Base-by-base conservation (phyloP, 1,139 yeast species). In the Zygosaccharomyces sapae region DNA sequence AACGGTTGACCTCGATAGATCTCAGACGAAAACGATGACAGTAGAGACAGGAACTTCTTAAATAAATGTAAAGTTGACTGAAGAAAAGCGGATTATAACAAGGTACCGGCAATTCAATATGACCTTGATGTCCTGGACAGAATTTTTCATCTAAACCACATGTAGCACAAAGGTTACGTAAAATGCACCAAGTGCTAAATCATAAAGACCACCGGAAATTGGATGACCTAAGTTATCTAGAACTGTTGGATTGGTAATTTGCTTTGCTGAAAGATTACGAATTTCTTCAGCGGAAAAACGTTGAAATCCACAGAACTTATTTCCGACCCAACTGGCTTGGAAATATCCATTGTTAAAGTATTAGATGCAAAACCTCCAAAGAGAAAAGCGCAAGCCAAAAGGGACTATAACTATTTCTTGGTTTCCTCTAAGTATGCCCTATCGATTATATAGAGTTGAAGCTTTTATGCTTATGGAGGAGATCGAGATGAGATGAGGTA, bases 101-200 rank as follows among this genome's bases (percentile, higher is more conserved):
- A 4, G 97, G 96, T 35, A 88, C 84, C 7, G 98, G 98, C 57
- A 94, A 77, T 66, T 92, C 97, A 51, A 94, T 89, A 68, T 94
- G 98, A 50, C 99, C 99, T 70, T 88, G 89, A 68, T 94, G 99
- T 33, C 99, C 99, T 2, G 97, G 97, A 71, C 99, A 94, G 62
- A 80, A 84, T 63, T 86, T 81, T 59, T 92, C 97, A 66, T 89
- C 96, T 54, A 92, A 74, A 24, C 97, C 97, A 78, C 99, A 94
- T 2, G 98, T 92, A 25, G 94, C 77, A 78, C 99, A 90, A 56
- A 86, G 74, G 65, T 90, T 87, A 65, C 85, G 77, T 55, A 88
- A 74, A 89, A 92, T 0, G 98, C 98, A 57, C 99, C 99, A 43
- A 94, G 73, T 19, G 96, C 83, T 55, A 90, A 77, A 70, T 94